Conservation (phyloP, 1,139 yeast genomes). For the Saccharomyces hybrid region DNA sequence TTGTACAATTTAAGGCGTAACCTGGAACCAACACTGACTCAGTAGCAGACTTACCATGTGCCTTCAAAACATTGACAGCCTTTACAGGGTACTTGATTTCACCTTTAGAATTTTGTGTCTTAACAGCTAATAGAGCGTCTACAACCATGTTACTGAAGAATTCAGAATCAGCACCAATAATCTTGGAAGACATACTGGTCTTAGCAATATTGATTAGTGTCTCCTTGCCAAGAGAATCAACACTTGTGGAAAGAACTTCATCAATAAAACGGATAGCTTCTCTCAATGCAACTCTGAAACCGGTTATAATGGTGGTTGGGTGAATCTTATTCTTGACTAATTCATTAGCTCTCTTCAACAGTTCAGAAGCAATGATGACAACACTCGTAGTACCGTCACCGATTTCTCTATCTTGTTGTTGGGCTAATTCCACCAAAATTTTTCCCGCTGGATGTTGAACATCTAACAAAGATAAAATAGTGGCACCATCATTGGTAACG, state of each 20-base stretch:
- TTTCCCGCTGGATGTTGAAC: constrained; percentile 99
- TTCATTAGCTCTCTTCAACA: constrained; percentile 88
- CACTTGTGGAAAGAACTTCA: constrained; percentile 75
- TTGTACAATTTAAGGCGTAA: constrained; percentile 93
- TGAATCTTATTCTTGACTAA: constrained; percentile 89
- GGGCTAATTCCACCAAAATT: constrained; percentile 93
- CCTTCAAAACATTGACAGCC: constrained; percentile 92
- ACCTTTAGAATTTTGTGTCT: constrained; percentile 81
- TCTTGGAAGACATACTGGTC: constrained; percentile 94
- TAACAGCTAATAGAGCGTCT: constrained; percentile 92
- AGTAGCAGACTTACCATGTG: constrained; percentile 87
- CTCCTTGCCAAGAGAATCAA: constrained; percentile 77
- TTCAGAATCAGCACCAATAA: constrained; percentile 91
- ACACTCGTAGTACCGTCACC: constrained; percentile 99
- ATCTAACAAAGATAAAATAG: constrained; percentile 80
- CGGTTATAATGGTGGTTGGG: constrained; percentile 96
- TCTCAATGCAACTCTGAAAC: constrained; percentile 85
- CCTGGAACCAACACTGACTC: constrained; percentile 88
- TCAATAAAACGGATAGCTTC: constrained; percentile 87
- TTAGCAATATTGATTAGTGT: constrained; percentile 80
- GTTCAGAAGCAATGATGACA: constrained; percentile 89
- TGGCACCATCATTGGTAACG: constrained; percentile 98
- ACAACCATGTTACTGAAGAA: constrained; percentile 89
- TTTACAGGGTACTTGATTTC: constrained; percentile 92
- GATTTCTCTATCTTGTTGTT: constrained; percentile 97